phyloP scores from a whole-genome alignment of 2,329 filamentous ascomycete genomes.

The Corniculantispora saksenae region DNA sequence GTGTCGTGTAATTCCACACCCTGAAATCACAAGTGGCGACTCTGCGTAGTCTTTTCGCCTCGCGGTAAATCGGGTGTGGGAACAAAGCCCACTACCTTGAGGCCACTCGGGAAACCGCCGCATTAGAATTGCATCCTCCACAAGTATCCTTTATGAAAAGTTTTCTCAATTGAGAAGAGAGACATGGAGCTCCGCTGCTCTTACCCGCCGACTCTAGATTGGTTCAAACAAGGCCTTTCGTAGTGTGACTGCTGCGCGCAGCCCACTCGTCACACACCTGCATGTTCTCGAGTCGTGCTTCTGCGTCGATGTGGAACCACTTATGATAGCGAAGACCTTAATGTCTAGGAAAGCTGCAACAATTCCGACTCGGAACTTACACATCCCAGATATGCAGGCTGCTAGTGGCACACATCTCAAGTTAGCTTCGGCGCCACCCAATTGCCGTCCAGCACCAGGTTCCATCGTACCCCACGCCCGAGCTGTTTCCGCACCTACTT shows the following conservation, averaged over 20 bases:
- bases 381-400: background rate
- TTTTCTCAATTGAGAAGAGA: background rate
- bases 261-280: background rate
- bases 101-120: no score
- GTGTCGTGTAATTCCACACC: no score
- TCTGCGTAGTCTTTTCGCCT: no score
- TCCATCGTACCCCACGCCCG: background rate
- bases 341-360: background rate
- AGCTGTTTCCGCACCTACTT: background rate
- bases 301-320: background rate
- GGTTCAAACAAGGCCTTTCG: no score
- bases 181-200: background rate
- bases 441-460: background rate
- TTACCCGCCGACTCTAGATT: background rate
- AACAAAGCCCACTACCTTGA: no score
- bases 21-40: no score
- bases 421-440: background rate
- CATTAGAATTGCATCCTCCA: no score
- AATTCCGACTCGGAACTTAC: background rate
- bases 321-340: background rate
- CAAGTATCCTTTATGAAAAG: background rate
- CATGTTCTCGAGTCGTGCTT: background rate
- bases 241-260: no score
- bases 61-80: no score
- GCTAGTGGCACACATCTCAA: background rate